Evolutionary conservation across 495 filamentous ascomycete species (phyloP).

Genomic region (Annulohypoxylon moriforme): DNA sequence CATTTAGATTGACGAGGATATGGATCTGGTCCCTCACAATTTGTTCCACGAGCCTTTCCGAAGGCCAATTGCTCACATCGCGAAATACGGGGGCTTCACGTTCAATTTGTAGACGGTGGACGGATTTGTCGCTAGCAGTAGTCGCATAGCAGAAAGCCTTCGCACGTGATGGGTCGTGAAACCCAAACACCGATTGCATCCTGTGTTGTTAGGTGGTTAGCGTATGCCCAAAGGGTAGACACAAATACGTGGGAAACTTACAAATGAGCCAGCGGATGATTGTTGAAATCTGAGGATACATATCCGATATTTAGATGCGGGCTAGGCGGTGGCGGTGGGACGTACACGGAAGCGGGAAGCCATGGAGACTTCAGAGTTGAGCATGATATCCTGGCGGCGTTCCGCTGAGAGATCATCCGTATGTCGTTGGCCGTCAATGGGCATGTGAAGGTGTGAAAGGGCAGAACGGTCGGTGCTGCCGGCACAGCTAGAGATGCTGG

Average conservation of each 20-base stretch:
- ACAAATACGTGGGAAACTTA: constrained; percentile 44
- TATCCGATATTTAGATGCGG: constrained; percentile 93
- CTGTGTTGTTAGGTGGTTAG: constrained; percentile 43
- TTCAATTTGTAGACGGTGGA: constrained; percentile 94
- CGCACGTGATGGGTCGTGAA: constrained; percentile 78
- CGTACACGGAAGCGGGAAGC: constrained; percentile 84
- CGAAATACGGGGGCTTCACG: constrained; percentile 91
- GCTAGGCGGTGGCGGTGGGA: constrained; percentile 82
- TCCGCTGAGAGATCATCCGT: constrained; percentile 93
- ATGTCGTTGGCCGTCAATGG: constrained; percentile 94
- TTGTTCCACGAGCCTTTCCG: constrained; percentile 86
- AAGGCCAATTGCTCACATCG: constrained; percentile 87
- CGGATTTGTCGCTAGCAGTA: constrained; percentile 88
- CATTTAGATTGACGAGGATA: constrained; percentile 96
- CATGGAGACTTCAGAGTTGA: constrained; percentile 87
- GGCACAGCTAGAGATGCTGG: constrained; percentile 82
- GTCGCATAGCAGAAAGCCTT: constrained; percentile 98
- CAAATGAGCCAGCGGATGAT: constrained; percentile 94
- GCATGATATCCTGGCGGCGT: constrained; percentile 91
- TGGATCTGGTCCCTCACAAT: constrained; percentile 95
- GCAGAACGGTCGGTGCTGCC: constrained; percentile 91
- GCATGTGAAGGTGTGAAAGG: constrained; percentile 99
- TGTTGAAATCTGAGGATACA: constrained; percentile 98
- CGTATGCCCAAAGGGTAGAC: background rate
- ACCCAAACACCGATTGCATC: constrained; percentile 98